Evolutionary conservation across 192 early-diverging fungal species (phyloP).

Genomic region (Backusella sp.): DNA sequence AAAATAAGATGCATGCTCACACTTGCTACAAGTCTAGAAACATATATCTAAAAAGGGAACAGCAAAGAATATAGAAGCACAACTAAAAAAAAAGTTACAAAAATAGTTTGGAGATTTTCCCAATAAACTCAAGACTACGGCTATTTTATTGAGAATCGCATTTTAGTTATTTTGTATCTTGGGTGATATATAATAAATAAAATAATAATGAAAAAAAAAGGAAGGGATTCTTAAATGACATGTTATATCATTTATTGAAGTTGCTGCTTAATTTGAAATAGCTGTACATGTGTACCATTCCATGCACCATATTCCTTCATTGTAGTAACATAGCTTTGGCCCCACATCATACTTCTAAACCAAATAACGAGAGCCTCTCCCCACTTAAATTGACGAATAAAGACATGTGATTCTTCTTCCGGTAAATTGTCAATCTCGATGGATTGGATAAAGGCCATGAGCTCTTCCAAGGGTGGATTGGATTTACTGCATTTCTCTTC

Average conservation of each 20-base stretch:
- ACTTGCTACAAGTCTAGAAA: background rate
- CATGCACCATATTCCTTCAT: slow-evolving; percentile 59
- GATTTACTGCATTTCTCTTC: slow-evolving; percentile 60
- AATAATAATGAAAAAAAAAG: background rate
- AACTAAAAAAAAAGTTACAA: background rate
- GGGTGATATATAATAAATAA: background rate
- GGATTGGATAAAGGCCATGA: slow-evolving; percentile 50
- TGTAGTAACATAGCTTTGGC: slow-evolving; percentile 61
- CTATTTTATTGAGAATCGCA: background rate
- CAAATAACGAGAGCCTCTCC: slow-evolving; percentile 64
- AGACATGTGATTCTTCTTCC: slow-evolving; percentile 46
- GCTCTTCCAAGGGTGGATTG: slow-evolving; percentile 60
- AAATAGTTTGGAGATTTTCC: background rate
- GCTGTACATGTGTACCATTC: slow-evolving; percentile 60
- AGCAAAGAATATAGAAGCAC: background rate
- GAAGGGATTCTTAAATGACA: background rate
- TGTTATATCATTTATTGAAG: background rate
- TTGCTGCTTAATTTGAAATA: slow-evolving; percentile 50
- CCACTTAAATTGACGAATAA: slow-evolving; percentile 60
- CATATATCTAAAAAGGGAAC: background rate
- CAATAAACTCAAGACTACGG: background rate
- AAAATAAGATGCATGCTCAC: background rate
- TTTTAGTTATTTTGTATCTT: background rate
- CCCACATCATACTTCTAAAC: slow-evolving; percentile 71
- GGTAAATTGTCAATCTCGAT: slow-evolving; percentile 40